Evolutionary conservation across 73 alveolate species (phyloP).

Genomic region (Uronychia binucleata): DNA sequence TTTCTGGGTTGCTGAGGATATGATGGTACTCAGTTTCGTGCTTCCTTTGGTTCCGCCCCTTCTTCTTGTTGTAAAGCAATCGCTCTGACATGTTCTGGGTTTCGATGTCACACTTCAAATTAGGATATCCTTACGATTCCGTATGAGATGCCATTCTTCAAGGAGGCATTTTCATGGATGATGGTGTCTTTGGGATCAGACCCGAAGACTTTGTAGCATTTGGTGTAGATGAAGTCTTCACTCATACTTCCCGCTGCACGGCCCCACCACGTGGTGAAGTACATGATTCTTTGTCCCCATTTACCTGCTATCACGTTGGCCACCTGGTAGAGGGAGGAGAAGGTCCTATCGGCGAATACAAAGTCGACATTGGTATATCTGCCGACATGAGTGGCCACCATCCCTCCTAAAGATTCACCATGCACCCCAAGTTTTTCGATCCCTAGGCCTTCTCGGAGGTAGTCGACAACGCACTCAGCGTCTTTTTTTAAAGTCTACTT

Average conservation of each 20-base stretch:
- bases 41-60: no score
- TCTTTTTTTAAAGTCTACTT: constrained; percentile 38
- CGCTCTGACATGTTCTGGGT: no score
- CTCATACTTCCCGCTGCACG: no score
- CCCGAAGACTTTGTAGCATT: constrained; percentile 68
- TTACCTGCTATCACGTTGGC: constrained; percentile 56
- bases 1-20: constrained; percentile 14
- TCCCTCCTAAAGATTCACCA: constrained; percentile 74
- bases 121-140: no score
- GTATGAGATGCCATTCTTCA: constrained; percentile 49
- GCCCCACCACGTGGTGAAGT: constrained; percentile 54
- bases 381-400: constrained; percentile 67
- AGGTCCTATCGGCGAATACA: constrained; percentile 81
- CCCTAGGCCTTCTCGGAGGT: constrained; percentile 40
- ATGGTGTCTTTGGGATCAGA: constrained; percentile 68
- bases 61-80: no score
- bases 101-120: no score
- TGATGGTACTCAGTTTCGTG: no score
- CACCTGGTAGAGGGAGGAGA: constrained; percentile 55
- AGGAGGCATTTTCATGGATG: constrained; percentile 57
- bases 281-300: constrained; percentile 55
- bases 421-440: constrained; percentile 51
- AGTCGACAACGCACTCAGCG: constrained; percentile 55
- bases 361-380: constrained; percentile 50
- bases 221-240: constrained; percentile 38